Evolutionary conservation across 2,329 filamentous ascomycete species (phyloP), one percentile per base, ranked within the genome.

Genomic region (Blastomyces silverae): DNA sequence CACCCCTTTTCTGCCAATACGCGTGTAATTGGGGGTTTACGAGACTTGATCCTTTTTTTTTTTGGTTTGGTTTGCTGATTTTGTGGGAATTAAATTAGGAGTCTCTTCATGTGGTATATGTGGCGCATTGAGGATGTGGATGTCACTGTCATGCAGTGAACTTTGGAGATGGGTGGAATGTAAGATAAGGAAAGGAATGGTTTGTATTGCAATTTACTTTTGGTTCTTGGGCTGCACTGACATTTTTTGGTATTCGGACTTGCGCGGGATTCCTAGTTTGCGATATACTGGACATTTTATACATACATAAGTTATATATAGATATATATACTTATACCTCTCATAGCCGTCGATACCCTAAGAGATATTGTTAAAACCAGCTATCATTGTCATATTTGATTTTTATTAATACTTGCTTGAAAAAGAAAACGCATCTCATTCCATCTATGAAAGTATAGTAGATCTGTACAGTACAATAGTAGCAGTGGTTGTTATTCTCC

Each of bases 31-130:
- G 46, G 46, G 46, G 46, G 22, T 50, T n/a, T 22, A 3, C 3
- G 46, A 4, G 22, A 4, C n/a, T 10, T 37, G 34, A 37, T 37
- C 34, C 3, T 37, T 22, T 50, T 11, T 25, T 1, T 37, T 37
- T 37, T 37, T 10, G 4, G 4, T 15, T 34, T 31, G 17, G 5
- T 5, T 39, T 11, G 53, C 53, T 56, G 31, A 56, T 20, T 20
- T 31, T 34, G 13, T 56, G 53, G 5, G 34, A 34, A 3, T 53
- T 5, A 62, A 37, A 56, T n/a, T 64, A 88, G 92, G 73, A 94
- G 89, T 71, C 75, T 97, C 55, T 96, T 96, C 73, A 97, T 97
- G 92, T 97, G 92, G 92, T 96, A 96, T 75, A 96, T 96, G 90
- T 97, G 93, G 92, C 82, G 89, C 66, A 87, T 93, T 13, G 89